Evolutionary conservation across 352 stramenopile species (phyloP), one percentile per base, ranked within the genome.

Genomic region (Phytophthora palmivora): DNA sequence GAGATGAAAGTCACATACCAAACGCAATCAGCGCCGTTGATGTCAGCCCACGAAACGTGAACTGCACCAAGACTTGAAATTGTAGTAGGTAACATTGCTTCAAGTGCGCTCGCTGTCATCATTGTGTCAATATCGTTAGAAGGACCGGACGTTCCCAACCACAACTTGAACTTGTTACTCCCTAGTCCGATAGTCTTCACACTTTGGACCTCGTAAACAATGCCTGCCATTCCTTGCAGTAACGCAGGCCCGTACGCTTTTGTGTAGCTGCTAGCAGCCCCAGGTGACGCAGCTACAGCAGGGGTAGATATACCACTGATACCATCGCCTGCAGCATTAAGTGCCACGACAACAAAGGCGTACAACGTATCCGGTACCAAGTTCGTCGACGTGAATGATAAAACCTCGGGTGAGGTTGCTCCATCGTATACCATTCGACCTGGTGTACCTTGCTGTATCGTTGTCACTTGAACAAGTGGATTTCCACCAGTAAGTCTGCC

Each of bases 181-280:
- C 43, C 71, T 1, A 89, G 41, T 6, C 47, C 58, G 8, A 18
- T 78, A 0, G 89, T 91, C 18, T 66, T 81, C 12, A 99, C 74
- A 14, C 82, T 96, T 74, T 99, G 97, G 30, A 98, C 91, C 76
- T 99, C 97, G 51, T 97, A 97, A 19, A 99, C 93, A 28, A 97
- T 82, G 4, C 96, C 95, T 11, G 95, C 88, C 70, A 98, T 98
- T 15, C 97, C 97, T 46, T 89, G 82, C 1, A 57, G 49, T 18
- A 99, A 68, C 3, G 94, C 80, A 32, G 85, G 62, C 5, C 97
- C 97, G 7, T 84, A 91, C 1, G 95, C 95, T n/a, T 91, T 89
- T 7, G 95, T 98, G 64, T 89, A 80, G 3, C 60, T 69, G 19
- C 95, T 84, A 18, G 79, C 87, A 3, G 96, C 95, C 9, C 96